These are phyloP conservation scores for Letharia columbiana DNA, from an alignment of 495 filamentous ascomycete species.

Conservation along the genomic window DNA sequence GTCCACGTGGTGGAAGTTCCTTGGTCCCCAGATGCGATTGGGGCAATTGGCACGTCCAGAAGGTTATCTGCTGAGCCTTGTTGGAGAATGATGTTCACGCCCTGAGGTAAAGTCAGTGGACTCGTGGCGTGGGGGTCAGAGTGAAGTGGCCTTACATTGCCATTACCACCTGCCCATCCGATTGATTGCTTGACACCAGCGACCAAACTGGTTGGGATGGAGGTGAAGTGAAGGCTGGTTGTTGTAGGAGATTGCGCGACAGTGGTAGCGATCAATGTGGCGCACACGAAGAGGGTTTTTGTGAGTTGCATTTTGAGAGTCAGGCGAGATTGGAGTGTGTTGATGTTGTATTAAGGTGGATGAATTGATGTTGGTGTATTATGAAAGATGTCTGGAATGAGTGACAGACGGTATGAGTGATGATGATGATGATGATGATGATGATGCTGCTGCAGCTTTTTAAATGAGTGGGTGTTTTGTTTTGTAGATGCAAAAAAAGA, in stretches of 20 bases:
- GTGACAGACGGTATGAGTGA: slow-evolving; percentile 11
- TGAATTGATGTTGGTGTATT: background rate
- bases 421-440: too few species aligned
- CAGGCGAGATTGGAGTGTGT: background rate
- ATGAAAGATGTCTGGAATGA: slow-evolving; percentile 17
- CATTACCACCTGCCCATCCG: slow-evolving; percentile 36
- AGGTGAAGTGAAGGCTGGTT: slow-evolving; percentile 32
- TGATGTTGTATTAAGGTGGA: background rate
- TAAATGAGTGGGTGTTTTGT: too few species aligned
- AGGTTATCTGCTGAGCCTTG: slow-evolving; percentile 36
- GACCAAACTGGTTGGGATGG: slow-evolving; percentile 34
- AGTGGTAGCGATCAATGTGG: slow-evolving; percentile 29
- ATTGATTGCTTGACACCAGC: slow-evolving; percentile 33
- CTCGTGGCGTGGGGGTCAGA: background rate
- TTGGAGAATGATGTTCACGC: slow-evolving; percentile 39
- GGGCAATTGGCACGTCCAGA: slow-evolving; percentile 30
- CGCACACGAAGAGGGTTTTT: slow-evolving; percentile 31
- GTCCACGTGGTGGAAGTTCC: slow-evolving; percentile 38
- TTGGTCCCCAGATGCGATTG: slow-evolving; percentile 31
- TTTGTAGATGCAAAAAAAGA: too few species aligned
- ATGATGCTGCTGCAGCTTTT: too few species aligned
- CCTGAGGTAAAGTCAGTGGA: slow-evolving; percentile 14
- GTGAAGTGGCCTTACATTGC: slow-evolving; percentile 25
- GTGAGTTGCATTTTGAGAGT: slow-evolving; percentile 4
- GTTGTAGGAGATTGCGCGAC: slow-evolving; percentile 29